Evolutionary conservation across 1,139 yeast genomes (phyloP).

Genomic region (Groenewaldozyma auringiensis): DNA sequence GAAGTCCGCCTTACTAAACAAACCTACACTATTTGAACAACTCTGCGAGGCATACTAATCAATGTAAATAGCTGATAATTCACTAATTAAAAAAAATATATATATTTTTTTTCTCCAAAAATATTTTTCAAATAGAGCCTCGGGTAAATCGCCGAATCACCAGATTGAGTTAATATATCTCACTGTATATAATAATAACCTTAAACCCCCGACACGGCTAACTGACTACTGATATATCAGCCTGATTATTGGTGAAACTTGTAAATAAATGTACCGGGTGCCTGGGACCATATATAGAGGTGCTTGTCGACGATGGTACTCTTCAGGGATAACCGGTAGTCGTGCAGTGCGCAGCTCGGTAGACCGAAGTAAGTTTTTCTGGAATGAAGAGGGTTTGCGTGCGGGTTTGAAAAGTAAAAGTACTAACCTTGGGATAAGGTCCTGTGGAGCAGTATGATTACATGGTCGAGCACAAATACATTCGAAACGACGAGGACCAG

Average conservation of each 20-base stretch:
- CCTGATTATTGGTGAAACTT: too few relatives aligned
- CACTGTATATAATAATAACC: too few relatives aligned
- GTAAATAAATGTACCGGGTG: too few relatives aligned
- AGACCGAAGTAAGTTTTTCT: background rate
- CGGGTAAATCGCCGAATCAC: too few relatives aligned
- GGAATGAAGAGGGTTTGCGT: too few relatives aligned
- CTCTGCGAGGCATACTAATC: slow-evolving; percentile 13
- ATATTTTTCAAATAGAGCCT: too few relatives aligned
- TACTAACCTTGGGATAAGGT: slow-evolving; percentile 7
- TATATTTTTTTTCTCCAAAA: too few relatives aligned
- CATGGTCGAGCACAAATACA: slow-evolving; percentile 44
- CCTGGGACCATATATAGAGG: background rate
- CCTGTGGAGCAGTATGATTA: slow-evolving; percentile 59
- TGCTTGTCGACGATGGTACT: background rate
- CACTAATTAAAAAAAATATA: too few relatives aligned
- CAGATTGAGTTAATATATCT: too few relatives aligned
- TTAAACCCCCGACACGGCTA: too few relatives aligned
- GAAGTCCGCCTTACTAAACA: slow-evolving; percentile 12
- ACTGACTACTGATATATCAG: too few relatives aligned
- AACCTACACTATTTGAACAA: slow-evolving; percentile 25
- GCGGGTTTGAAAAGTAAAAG: too few relatives aligned
- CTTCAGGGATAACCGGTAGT: background rate
- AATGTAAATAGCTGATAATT: background rate
- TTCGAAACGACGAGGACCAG: slow-evolving; percentile 63
- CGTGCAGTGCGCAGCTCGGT: background rate